These are phyloP conservation scores for Yamadazyma sp. DNA, from an alignment of 1,139 yeast genomes.

Conservation along the genomic window DNA sequence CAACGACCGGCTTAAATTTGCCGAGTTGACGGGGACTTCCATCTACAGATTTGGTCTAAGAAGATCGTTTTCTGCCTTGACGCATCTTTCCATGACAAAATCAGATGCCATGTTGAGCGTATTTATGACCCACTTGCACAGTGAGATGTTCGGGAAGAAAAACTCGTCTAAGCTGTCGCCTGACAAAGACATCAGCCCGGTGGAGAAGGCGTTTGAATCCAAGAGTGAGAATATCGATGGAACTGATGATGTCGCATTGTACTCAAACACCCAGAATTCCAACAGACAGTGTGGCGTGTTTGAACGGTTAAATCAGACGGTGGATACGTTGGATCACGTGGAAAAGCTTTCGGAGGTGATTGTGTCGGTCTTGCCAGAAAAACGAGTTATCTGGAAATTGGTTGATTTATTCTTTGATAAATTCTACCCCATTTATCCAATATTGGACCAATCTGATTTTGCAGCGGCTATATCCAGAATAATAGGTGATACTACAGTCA, in stretches of 20 bases:
- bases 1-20: constrained; percentile 33
- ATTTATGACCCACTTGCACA: constrained; percentile 1
- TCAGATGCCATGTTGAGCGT: constrained; percentile 18
- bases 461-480: constrained; percentile 19
- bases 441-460: constrained; percentile 41
- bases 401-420: constrained; percentile 44
- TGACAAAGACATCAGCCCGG: constrained; percentile 1
- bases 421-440: constrained; percentile 48
- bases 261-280: too few relatives aligned
- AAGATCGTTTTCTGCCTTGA: constrained; percentile 33
- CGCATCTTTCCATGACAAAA: constrained; percentile 34
- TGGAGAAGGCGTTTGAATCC: constrained; percentile 3
- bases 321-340: not conserved
- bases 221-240: constrained; percentile 20
- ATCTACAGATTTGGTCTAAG: constrained; percentile 8
- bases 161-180: constrained; percentile 6
- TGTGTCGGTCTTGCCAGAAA: constrained; percentile 34
- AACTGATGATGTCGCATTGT: constrained; percentile 20
- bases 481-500: constrained; percentile 23
- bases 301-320: not conserved
- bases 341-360: not conserved
- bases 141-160: constrained; percentile 3
- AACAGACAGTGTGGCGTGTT: too few relatives aligned
- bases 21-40: constrained; percentile 6
- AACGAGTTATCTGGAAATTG: constrained; percentile 44